Evolutionary conservation across 352 stramenopile genomes (phyloP), one percentile per base, ranked within the genome.

Genomic region (Phytopythium delawarense): DNA sequence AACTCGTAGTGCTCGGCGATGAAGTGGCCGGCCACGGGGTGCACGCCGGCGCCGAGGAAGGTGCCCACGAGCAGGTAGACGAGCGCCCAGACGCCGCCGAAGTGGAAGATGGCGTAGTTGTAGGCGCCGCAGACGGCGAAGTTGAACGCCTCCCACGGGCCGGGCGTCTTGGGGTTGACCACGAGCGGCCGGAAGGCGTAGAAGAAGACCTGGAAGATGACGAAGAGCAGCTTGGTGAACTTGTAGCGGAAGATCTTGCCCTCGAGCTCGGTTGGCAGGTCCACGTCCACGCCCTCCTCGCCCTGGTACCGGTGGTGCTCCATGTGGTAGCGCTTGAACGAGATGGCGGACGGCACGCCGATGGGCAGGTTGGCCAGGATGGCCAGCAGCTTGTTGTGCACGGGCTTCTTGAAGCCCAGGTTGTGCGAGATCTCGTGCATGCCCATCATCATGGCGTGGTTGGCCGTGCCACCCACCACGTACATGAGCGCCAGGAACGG

Each of bases 1-100:
- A 99, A 98, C 46, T 97, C 88, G 71, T 98, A 99, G 78, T 99
- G 97, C 71, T 99, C 97, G 7, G 95, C 88, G 65, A 99, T 98
- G 69, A 99, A 99, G 79, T 99, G 97, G 56, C 94, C 96, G 13
- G 96, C 96, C 39, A 98, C 92, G 18, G 96, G 96, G 81, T 99
- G 97, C 7, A 98, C 66, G 34, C 93, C 94, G 65, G 90, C 91
- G 58, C 93, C 94, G 21, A 99, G 72, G 12, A 98, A 57, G 28
- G 94, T 97, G 32, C 81, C 85, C 12, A 96, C 15, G n/a, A 99
- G 64, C 44, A 98, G 81, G 73, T 99, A 99, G 6, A 90, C 56
- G n/a, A 99, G 63, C 5, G 84, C 90, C 40, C 71, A 79, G 16
- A 79, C 62, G 35, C 96, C 96, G 59, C 84, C 94, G 34, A 84